Conservation (phyloP, 2,329 filamentous ascomycete genomes). For the Colletotrichum godetiae region DNA sequence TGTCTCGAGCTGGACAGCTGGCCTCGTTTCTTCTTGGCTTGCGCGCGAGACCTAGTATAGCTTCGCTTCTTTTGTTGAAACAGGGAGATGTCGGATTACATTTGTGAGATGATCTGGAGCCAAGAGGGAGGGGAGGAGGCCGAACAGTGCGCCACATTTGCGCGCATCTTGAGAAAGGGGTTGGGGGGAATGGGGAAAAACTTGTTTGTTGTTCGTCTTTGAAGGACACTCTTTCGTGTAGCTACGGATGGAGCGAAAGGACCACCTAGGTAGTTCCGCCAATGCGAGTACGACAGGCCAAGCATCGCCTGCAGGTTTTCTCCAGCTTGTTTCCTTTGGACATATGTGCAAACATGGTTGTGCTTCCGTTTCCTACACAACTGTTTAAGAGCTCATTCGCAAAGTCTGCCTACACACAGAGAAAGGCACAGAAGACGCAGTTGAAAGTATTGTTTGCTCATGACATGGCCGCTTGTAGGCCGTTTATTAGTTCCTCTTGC, state of each 20-base stretch:
- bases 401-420: not conserved
- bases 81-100: conserved; percentile 26
- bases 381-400: not conserved
- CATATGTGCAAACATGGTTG: not conserved
- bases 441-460: not conserved
- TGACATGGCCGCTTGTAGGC: not conserved
- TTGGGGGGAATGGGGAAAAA: not conserved
- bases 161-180: not conserved
- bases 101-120: conserved; percentile 18
- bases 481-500: conserved; percentile 19
- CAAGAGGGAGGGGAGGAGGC: not conserved
- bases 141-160: not conserved
- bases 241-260: conserved; percentile 7
- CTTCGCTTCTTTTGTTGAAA: conserved; percentile 26
- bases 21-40: conserved; percentile 25
- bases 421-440: not conserved
- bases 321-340: not conserved
- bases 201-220: conserved; percentile 7
- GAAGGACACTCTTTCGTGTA: conserved; percentile 6
- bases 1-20: conserved; percentile 5
- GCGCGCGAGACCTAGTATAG: conserved; percentile 26
- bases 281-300: conserved; percentile 20
- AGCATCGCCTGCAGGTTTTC: conserved; percentile 15
- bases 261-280: conserved; percentile 9
- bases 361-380: not conserved